These are phyloP conservation scores for Medicago truncatula DNA, from an alignment of 306 rosid species.

Conservation along the genomic window DNA sequence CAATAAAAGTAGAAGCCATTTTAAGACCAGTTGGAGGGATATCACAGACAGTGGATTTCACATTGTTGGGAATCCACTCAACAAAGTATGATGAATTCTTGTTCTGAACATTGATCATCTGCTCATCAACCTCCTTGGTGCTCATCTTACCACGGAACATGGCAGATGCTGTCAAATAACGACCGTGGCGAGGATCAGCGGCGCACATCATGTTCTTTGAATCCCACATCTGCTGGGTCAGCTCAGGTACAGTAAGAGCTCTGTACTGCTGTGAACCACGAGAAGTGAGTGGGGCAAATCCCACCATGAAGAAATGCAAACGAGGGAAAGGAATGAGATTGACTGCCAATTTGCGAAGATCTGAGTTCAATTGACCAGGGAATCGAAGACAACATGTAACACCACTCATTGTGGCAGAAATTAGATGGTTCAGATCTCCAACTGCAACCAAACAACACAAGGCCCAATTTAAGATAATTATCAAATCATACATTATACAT, in stretches of 20 bases:
- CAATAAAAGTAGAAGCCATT: constrained; percentile 65
- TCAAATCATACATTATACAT: background rate
- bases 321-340: constrained; percentile 71
- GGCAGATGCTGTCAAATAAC: constrained; percentile 61
- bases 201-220: constrained; percentile 68
- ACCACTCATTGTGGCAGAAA: constrained; percentile 69
- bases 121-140: constrained; percentile 66
- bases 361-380: constrained; percentile 66
- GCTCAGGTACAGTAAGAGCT: constrained; percentile 59
- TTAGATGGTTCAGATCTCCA: constrained; percentile 64
- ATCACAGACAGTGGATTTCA: constrained; percentile 61
- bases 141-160: constrained; percentile 73
- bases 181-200: constrained; percentile 64
- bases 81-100: constrained; percentile 67
- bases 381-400: constrained; percentile 65
- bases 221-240: constrained; percentile 71
- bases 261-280: constrained; percentile 68
- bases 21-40: constrained; percentile 62
- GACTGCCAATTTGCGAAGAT: constrained; percentile 62
- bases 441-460: constrained; percentile 43
- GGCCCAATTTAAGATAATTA: background rate
- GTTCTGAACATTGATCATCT: constrained; percentile 70
- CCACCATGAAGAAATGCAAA: constrained; percentile 69
- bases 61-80: constrained; percentile 66
- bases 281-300: constrained; percentile 67